Base-by-base conservation (phyloP, 2,329 filamentous ascomycete genomes). In the Cyphellophora attinorum region DNA sequence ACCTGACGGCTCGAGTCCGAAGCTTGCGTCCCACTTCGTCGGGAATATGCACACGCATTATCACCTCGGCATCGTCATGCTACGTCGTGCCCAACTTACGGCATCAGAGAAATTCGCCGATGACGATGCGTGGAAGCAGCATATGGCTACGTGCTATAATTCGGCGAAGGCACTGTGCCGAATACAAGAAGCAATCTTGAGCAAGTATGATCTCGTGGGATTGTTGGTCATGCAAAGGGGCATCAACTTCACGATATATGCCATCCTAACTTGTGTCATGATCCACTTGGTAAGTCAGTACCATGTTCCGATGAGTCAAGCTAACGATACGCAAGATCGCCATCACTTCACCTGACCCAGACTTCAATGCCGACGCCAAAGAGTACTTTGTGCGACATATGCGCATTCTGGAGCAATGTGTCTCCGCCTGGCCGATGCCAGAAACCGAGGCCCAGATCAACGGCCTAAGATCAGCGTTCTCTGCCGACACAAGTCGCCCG, bases 241-340 rank as follows among this genome's bases (percentile, higher is more conserved):
- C 25, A 86, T 93, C 55, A 94, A 88, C 58, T 96, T 94, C 52
- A 85, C 85, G 5, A 85, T 96, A n/a, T 96, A 96, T 53, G 78
- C 80, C 37, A 77, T 94, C 16, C 64, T 96, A 29, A 91, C 85
- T 1, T 94, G 88, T 63, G 88, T 89, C 15, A 88, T 95, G 60
- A 72, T 96, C 35, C 88, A 96, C 58, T 61, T 96, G 60, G 89
- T 95, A 68, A 59, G 85, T 72, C 12, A 27, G 13, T 10, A 38
- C 34, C 23, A 11, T 29, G n/a, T 12, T 23, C 46, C 35, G 38
- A 31, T 16, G 38, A 50, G 51, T 42, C 52, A 27, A 31, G 5
- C 27, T 35, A 25, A 33, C 28, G 10, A 19, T 33, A 33, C 23
- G 37, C 38, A 47, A 93, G 88, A 81, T 94, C 47, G 88, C 88